Percentiles rank a stretch among this genome's conserved stretches.
Conservation (phyloP, 2,329 filamentous ascomycete genomes). For the Cladosporium austrohemisphaericum region DNA sequence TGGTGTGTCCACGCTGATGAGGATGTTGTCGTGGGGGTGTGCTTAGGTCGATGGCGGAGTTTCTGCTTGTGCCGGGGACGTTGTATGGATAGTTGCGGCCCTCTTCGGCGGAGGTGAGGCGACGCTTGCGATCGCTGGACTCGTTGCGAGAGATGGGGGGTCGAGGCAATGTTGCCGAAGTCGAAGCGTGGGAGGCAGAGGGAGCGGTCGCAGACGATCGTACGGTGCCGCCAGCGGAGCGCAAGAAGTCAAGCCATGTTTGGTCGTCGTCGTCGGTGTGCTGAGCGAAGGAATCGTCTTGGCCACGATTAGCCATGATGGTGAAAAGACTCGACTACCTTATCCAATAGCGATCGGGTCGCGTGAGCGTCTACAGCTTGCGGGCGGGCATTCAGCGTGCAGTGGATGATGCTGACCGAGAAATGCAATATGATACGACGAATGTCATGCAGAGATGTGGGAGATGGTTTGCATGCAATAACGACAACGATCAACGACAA, state of each 20-base stretch:
- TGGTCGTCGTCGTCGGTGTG: slow-evolving; percentile 17
- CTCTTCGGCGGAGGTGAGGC: slow-evolving; percentile 26
- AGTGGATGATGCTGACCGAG: not conserved
- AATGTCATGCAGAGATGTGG: too few relatives aligned
- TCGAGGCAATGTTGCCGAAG: slow-evolving; percentile 2
- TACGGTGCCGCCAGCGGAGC: slow-evolving; percentile 24
- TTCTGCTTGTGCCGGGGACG: slow-evolving; percentile 10
- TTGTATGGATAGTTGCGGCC: slow-evolving; percentile 23
- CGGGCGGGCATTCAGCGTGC: slow-evolving; percentile 4
- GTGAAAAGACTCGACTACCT: not conserved
- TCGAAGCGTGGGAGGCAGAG: not conserved
- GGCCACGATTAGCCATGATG: slow-evolving; percentile 8
- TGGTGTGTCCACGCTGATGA: slow-evolving; percentile 3
- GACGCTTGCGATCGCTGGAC: slow-evolving; percentile 26
- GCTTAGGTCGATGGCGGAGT: slow-evolving; percentile 26
- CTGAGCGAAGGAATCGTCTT: not conserved
- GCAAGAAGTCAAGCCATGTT: slow-evolving; percentile 25
- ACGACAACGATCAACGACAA: not conserved
- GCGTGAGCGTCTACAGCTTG: slow-evolving; percentile 10
- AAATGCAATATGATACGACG: not conserved
- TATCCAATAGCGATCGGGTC: slow-evolving; percentile 7
- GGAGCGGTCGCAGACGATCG: slow-evolving; percentile 3
- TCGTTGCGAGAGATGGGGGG: slow-evolving; percentile 2
- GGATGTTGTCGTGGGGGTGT: slow-evolving; percentile 17
- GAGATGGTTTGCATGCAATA: not conserved